Conservation (phyloP, 2,329 filamentous ascomycete species). For the Microcyclospora pomicola region DNA sequence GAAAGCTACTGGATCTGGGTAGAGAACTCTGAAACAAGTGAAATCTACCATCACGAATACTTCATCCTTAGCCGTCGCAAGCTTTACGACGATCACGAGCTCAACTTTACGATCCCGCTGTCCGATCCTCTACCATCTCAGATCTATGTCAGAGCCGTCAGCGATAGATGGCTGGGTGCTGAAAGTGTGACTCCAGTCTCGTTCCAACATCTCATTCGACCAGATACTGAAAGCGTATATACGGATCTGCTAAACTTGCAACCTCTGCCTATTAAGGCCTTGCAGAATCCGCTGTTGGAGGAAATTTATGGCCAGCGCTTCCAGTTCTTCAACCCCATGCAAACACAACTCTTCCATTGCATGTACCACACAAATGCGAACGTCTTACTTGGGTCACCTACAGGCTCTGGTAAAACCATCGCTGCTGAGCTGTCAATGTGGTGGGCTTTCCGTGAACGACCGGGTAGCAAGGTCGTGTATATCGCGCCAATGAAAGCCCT, state of each 20-base stretch:
- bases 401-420: constrained; percentile 93
- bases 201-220: constrained; percentile 93
- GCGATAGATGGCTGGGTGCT: constrained; percentile 89
- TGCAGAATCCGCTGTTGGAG: constrained; percentile 78
- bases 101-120: constrained; percentile 93
- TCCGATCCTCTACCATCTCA: constrained; percentile 87
- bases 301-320: constrained; percentile 81
- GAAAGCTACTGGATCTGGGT: constrained; percentile 99
- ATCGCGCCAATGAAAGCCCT: constrained; percentile 99
- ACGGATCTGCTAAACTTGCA: constrained; percentile 88
- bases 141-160: constrained; percentile 89
- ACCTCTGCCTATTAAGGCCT: constrained; percentile 69
- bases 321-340: constrained; percentile 98
- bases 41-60: constrained; percentile 96
- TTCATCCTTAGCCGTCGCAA: constrained; percentile 87
- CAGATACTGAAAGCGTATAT: constrained; percentile 94
- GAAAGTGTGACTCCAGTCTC: constrained; percentile 92
- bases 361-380: constrained; percentile 87
- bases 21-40: constrained; percentile 91
- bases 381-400: constrained; percentile 86
- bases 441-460: constrained; percentile 94
- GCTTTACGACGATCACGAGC: constrained; percentile 87
- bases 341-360: constrained; percentile 95
- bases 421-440: constrained; percentile 96
- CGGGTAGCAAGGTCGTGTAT: constrained; percentile 94